Evolutionary conservation across 1,284 basidiomycete genomes (phyloP), one percentile per base, ranked within the genome.

Genomic region (Cryptococcus sp.): DNA sequence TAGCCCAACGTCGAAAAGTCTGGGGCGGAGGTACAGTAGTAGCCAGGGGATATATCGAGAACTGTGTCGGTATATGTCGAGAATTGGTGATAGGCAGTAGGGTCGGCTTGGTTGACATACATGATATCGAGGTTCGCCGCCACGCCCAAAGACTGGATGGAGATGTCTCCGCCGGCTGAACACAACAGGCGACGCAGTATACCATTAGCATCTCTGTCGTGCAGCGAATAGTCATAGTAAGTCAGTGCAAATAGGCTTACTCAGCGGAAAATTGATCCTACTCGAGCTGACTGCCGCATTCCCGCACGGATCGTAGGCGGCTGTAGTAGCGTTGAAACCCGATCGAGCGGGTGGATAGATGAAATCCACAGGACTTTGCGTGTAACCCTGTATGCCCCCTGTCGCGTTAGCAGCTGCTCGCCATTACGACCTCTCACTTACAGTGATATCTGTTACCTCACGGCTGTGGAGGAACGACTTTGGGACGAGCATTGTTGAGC

Each of bases 1-100:
- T 59, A 58, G 47, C 65, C 67, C 19, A 61, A 46, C 5, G 63
- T 39, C 38, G 48, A 39, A 50, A 69, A 69, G 67, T 69, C 67
- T 19, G 67, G 67, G 29, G 53, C 65, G 20, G 52, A 26, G 38
- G 58, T 47, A 51, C 67, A 69, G 61, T 57, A 64, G 50, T 69
- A 62, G 20, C 67, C 67, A 6, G 58, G 29, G 3, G 26, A 51
- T 7, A 65, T 20, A 56, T 59, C 54, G 20, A 39, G 34, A 38
- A 68, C 17, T 29, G 64, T 22, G 46, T 57, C 55, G 54, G 60
- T 55, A 59, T 59, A 68, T 22, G 59, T 59, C 19, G 46, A 52
- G 56, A 68, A 65, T 38, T 52, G 54, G 46, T 61, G 64, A 59
- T 63, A 65, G 8, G 40, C 46, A 37, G 50, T 45, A 15, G 64